phyloP scores from a whole-genome alignment of 805 yeast species.

The Komagataella phaffii region DNA sequence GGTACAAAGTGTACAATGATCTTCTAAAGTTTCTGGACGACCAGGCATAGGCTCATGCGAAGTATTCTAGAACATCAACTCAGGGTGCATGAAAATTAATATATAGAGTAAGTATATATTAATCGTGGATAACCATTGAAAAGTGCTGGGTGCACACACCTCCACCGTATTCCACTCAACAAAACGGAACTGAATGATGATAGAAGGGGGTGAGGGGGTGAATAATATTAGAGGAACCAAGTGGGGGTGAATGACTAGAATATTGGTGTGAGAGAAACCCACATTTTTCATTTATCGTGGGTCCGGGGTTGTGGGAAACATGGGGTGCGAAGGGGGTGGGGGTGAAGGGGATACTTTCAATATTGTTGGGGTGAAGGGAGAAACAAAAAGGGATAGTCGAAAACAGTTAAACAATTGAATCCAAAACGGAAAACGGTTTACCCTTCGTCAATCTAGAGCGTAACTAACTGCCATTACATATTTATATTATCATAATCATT shows the following conservation, averaged over 20 bases:
- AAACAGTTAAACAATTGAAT: background rate
- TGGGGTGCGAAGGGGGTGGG: background rate
- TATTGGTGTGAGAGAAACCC: no score
- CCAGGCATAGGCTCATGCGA: background rate
- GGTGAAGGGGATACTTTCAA: background rate
- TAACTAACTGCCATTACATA: background rate
- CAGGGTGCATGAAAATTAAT: background rate
- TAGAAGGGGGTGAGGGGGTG: no score
- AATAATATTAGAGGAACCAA: background rate
- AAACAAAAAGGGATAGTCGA: background rate
- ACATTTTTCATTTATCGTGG: background rate
- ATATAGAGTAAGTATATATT: background rate
- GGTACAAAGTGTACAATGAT: constrained; percentile 19
- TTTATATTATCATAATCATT: background rate
- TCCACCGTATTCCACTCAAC: no score
- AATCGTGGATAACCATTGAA: no score
- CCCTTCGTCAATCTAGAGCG: background rate
- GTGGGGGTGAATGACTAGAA: background rate
- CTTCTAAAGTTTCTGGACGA: constrained; percentile 25
- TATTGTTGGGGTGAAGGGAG: background rate
- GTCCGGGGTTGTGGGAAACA: background rate
- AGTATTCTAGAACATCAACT: background rate
- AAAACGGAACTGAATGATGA: no score
- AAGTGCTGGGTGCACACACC: no score
- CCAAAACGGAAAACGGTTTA: no score